Conservation (phyloP, 805 yeast genomes). For the Pichia nanzhaoensis region DNA sequence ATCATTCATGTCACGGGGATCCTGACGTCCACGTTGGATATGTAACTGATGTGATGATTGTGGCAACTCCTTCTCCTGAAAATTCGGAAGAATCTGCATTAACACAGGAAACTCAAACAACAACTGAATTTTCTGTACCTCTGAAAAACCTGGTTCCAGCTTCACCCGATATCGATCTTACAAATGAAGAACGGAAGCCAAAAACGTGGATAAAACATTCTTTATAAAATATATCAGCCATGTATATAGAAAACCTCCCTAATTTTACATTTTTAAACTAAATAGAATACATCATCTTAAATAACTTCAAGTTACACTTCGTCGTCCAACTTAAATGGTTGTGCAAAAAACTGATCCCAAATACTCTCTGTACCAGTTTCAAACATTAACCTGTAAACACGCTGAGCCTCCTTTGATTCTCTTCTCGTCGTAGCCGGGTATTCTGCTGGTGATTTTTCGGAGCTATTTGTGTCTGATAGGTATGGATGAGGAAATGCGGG, state of each 20-base stretch:
- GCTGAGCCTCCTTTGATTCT: conserved; percentile 41
- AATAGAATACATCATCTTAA: not conserved
- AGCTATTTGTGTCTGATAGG: not conserved
- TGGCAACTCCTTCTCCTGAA: conserved; percentile 1
- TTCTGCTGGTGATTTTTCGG: not conserved
- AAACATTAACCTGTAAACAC: conserved; percentile 53
- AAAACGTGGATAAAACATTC: conserved; percentile 10
- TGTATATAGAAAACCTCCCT: conserved; percentile 4
- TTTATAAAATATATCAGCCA: not conserved
- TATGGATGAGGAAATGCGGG: not conserved
- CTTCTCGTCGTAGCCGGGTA: not conserved
- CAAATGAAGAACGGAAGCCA: not conserved
- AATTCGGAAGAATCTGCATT: not conserved
- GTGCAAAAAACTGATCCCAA: conserved; percentile 58
- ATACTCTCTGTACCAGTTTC: conserved; percentile 60
- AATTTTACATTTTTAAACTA: not conserved
- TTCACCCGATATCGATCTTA: not conserved
- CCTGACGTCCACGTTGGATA: conserved; percentile 16
- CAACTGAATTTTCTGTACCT: not conserved
- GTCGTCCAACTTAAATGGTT: conserved; percentile 19
- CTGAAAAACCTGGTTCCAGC: not conserved
- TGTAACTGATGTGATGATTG: conserved; percentile 6
- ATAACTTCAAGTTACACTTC: conserved; percentile 3
- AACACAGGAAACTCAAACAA: not conserved
- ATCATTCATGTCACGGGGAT: conserved; percentile 14